Evolutionary conservation across 495 filamentous ascomycete species (phyloP), one percentile per base, ranked within the genome.

Genomic region (Bacidia rubella): DNA sequence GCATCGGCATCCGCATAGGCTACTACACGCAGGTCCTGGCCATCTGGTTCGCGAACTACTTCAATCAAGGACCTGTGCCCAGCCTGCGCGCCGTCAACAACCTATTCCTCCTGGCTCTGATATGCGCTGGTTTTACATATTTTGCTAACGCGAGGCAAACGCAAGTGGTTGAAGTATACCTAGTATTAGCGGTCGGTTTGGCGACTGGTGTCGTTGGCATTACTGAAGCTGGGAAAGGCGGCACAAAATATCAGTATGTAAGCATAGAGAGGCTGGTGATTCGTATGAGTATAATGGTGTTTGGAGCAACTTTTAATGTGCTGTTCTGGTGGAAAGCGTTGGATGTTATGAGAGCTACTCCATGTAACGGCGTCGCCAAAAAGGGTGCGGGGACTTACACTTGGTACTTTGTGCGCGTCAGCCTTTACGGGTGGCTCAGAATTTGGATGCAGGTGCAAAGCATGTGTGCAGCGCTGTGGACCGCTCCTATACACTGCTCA

Each of bases 1-100:
- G 67, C 0, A 56, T 66, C 32, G 67, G 67, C 2, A 66, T 69
- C 11, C 65, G 67, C 10, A 57, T 69, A 9, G 67, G 67, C 24
- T 63, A 70, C 47, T 69, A 69, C 46, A 49, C 67, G 0, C 67
- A 69, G 51, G 61, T 57, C 42, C 32, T 68, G 5, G 57, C 67
- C 49, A 21, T 69, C 46, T 66, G 58, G 60, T 55, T 63, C 47
- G 27, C 63, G 9, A 63, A 63, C 21, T 66, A 61, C 38, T 66
- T 66, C 52, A 15, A 3, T 15, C 47, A 52, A 35, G 19, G 29
- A 11, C 54, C 57, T 41, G 53, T 53, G 9, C 54, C 22, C 11
- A 24, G 39, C 10, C 40, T 65, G 10, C 63, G 63, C 1, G 26
- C 60, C 20, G 47, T 54, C 44, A 60, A 61, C 39, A 39, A 35